Evolutionary conservation across 148 eudicot genomes (phyloP).

Genomic region (Chenopodium berlandieri): DNA sequence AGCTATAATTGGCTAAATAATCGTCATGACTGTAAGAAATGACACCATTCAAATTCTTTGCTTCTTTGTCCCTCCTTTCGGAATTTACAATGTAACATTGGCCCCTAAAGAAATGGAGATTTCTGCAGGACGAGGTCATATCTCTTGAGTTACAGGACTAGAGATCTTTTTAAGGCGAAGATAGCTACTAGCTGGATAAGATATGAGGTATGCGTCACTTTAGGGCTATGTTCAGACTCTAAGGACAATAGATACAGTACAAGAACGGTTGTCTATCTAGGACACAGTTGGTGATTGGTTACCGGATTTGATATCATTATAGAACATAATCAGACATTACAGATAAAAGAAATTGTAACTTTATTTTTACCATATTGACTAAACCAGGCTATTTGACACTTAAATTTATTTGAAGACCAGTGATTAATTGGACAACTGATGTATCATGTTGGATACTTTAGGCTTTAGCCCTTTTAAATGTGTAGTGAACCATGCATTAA

Average conservation of each 20-base stretch:
- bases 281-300: background rate
- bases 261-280: background rate
- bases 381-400: background rate
- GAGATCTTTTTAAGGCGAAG: background rate
- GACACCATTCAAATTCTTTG: constrained; percentile 3
- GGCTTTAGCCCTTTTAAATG: background rate
- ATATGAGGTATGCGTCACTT: background rate
- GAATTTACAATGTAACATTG: background rate
- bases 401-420: background rate
- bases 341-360: background rate
- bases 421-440: background rate
- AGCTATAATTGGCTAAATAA: constrained; percentile 4
- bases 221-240: background rate
- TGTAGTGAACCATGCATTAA: background rate
- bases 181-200: background rate
- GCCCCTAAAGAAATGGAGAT: background rate
- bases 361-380: background rate
- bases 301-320: background rate
- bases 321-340: background rate
- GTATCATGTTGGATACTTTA: too few species aligned
- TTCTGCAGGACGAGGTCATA: background rate
- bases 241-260: too few species aligned
- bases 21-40: background rate
- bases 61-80: constrained; percentile 11
- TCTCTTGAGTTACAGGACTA: background rate